Base-by-base conservation (phyloP, 2,329 filamentous ascomycete species). In the Coniella vitis region DNA sequence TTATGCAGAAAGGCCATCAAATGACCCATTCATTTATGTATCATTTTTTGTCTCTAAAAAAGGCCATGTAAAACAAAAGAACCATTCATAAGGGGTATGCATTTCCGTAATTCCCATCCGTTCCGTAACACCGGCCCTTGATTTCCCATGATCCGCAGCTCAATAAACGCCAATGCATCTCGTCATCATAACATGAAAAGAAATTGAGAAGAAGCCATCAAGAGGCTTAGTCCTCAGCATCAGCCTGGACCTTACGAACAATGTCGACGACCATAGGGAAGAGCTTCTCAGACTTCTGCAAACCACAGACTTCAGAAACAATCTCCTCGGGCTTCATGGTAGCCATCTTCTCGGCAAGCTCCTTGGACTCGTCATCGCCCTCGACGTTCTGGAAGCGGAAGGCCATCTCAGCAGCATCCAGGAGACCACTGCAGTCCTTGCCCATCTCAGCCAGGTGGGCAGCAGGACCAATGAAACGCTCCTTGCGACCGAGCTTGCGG, bases 321-420 rank as follows among this genome's bases (percentile, higher is more conserved):
- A 91, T 86, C 1, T 86, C 83, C 58, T 87, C 83, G 8, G 52
- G 44, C 4, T 47, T 43, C 62, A 85, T 78, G 55, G 83, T 76
- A 53, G 86, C 81, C 72, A 98, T 85, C 63, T 94, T 89, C 73
- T 87, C 83, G 61, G 88, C 87, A 10, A 98, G 78, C 69, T 95
- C 84, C 57, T 72, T 75, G 55, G 87, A 94, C 78, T 97, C 93
- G 0, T 94, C 87, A 56, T 98, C 93, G 12, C 83, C 90, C 59
- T 90, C 81, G 48, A 96, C 86, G 60, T 95, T 88, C 73, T 96
- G 90, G 83, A 97, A 98, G 55, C 86, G 87, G 66, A 98, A 84
- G 7, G 88, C 84, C 82, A 91, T 89, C 75, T 97, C 91, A 39
- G 93, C 81, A 17, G 88, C 87, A 51, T 84, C 85, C 46, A 97